Percentiles rank a stretch among this genome's conserved stretches.
Conservation (phyloP, 2,329 filamentous ascomycete species). For the Aquanectria penicillioides region DNA sequence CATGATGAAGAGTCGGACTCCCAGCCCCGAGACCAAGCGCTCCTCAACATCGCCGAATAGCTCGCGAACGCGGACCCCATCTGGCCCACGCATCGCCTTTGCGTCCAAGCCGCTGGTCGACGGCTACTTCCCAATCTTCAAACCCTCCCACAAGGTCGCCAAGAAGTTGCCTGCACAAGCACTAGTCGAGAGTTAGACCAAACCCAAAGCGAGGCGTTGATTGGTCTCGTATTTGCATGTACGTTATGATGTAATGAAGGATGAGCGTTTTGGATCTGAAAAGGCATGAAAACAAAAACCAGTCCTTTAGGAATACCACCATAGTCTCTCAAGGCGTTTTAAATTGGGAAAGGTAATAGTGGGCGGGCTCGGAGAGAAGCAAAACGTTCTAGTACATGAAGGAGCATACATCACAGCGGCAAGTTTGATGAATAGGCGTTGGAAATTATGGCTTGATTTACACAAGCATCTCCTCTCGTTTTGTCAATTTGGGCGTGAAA, state of each 20-base stretch:
- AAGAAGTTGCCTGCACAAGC: conserved; percentile 41
- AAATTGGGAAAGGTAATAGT: no score
- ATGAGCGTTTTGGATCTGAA: not conserved
- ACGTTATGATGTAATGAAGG: conserved; percentile 33
- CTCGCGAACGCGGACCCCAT: conserved; percentile 60
- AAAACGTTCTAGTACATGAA: not conserved
- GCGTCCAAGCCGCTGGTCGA: conserved; percentile 44
- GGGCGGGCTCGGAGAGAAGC: no score
- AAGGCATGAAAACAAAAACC: conserved; percentile 6
- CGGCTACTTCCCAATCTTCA: conserved; percentile 54
- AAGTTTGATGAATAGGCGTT: conserved; percentile 8
- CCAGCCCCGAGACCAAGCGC: conserved; percentile 47
- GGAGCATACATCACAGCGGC: conserved; percentile 1
- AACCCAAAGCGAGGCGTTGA: not conserved
- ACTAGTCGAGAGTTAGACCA: conserved; percentile 31
- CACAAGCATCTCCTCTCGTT: not conserved
- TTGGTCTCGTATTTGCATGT: conserved; percentile 22
- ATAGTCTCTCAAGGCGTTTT: conserved; percentile 5
- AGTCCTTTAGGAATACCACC: conserved; percentile 20
- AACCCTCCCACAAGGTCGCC: conserved; percentile 44
- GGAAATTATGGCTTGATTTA: not conserved
- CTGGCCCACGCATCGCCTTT: conserved; percentile 48
- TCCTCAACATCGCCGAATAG: conserved; percentile 54
- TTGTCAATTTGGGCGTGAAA: not conserved
- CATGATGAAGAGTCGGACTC: conserved; percentile 54